Evolutionary conservation across 805 yeast species (phyloP).

Genomic region (Ogataea angusta): DNA sequence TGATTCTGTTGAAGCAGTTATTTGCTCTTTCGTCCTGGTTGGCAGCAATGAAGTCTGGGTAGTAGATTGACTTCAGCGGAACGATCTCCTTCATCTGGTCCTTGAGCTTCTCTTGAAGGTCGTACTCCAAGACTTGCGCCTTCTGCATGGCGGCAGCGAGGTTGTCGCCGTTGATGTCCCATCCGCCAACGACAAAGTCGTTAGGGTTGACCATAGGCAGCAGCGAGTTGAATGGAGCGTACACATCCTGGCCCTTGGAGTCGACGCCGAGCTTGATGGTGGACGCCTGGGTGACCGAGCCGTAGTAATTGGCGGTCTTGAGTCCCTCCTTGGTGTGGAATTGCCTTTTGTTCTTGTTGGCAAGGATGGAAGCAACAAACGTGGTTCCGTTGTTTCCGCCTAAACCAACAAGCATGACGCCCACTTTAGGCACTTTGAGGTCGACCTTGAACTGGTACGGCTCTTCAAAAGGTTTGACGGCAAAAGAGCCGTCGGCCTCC

Average conservation of each 20-base stretch:
- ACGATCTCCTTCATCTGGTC: slow-evolving; percentile 56
- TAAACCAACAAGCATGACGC: slow-evolving; percentile 86
- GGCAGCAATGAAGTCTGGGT: slow-evolving; percentile 95
- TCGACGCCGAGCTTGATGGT: slow-evolving; percentile 90
- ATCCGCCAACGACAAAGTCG: slow-evolving; percentile 86
- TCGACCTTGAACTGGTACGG: slow-evolving; percentile 87
- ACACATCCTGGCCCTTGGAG: slow-evolving; percentile 75
- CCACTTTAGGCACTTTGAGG: slow-evolving; percentile 76
- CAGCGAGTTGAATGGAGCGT: slow-evolving; percentile 86
- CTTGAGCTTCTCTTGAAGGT: slow-evolving; percentile 72
- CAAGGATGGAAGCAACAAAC: slow-evolving; percentile 76
- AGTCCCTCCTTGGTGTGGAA: slow-evolving; percentile 83
- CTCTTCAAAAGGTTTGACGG: slow-evolving; percentile 66
- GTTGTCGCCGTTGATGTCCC: slow-evolving; percentile 83
- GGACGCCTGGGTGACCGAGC: slow-evolving; percentile 91
- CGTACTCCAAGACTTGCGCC: slow-evolving; percentile 82
- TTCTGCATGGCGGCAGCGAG: slow-evolving; percentile 78
- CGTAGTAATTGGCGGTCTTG: slow-evolving; percentile 73
- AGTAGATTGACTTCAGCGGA: slow-evolving; percentile 85
- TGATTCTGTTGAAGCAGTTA: slow-evolving; percentile 64
- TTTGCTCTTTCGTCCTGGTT: slow-evolving; percentile 92
- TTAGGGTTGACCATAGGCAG: slow-evolving; percentile 89
- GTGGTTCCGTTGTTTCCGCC: slow-evolving; percentile 98
- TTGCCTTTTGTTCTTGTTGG: slow-evolving; percentile 73
- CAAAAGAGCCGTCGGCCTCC: slow-evolving; percentile 45